Percentiles rank a stretch among this genome's conserved stretches.
phyloP scores from a whole-genome alignment of 129 eudicot genomes.

The Lonicera japonica region DNA sequence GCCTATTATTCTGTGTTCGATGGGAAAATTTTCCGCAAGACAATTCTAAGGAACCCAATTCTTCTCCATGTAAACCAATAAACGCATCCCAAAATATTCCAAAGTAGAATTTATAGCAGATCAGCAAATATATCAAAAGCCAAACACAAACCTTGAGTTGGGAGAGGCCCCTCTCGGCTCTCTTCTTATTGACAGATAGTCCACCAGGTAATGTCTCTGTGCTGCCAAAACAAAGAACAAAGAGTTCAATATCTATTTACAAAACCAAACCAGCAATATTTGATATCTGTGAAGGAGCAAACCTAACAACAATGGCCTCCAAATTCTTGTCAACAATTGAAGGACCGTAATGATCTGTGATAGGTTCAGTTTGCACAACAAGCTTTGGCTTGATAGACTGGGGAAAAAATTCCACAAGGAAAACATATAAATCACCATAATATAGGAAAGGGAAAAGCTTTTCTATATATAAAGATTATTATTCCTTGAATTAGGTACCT shows the following conservation, averaged over 20 bases:
- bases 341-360: conserved; percentile 92
- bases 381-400: conserved; percentile 90
- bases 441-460: background rate
- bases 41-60: too few species aligned
- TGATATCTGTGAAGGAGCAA: background rate
- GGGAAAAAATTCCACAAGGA: conserved; percentile 3
- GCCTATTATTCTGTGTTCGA: too few species aligned
- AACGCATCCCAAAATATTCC: too few species aligned
- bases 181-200: conserved; percentile 72
- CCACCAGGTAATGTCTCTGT: conserved; percentile 95
- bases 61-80: too few species aligned
- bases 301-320: conserved; percentile 98
- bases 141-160: conserved; percentile 57
- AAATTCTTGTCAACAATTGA: conserved; percentile 71
- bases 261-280: background rate
- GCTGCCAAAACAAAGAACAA: conserved; percentile 44
- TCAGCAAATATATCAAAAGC: background rate
- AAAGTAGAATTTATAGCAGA: background rate
- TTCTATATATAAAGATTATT: background rate
- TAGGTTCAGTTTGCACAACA: conserved; percentile 76
- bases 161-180: conserved; percentile 80
- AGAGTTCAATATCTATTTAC: background rate
- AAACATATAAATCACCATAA: conserved; percentile 4
- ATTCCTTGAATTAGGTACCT: conserved; percentile 35
- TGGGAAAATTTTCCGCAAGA: too few species aligned